Percentiles rank a stretch among this genome's conserved stretches.
These are phyloP conservation scores for Piloderma croceum DNA, from an alignment of 768 basidiomycete genomes.

Conservation along the genomic window DNA sequence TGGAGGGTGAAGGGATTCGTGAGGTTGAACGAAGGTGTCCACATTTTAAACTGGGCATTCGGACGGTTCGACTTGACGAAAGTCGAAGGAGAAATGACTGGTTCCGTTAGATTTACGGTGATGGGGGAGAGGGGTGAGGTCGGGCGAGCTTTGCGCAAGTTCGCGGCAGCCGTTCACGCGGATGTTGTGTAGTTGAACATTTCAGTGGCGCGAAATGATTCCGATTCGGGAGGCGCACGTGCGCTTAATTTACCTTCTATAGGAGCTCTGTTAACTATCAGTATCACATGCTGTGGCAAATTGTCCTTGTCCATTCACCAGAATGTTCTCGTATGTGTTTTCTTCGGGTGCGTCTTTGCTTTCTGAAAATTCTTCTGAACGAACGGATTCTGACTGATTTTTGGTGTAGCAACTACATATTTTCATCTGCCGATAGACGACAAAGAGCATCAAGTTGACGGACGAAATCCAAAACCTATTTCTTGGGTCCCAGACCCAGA, in stretches of 20 bases:
- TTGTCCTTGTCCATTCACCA: no score
- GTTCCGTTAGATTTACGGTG: slow-evolving; percentile 61
- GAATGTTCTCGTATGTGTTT: slow-evolving; percentile 29
- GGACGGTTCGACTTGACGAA: slow-evolving; percentile 69
- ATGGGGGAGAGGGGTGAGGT: slow-evolving; percentile 92
- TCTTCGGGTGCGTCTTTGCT: slow-evolving; percentile 20
- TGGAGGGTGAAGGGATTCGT: slow-evolving; percentile 90
- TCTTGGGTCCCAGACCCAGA: slow-evolving; percentile 42
- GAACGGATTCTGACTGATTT: not conserved
- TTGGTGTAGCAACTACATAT: slow-evolving; percentile 47
- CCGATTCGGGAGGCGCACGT: not conserved
- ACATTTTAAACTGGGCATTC: slow-evolving; percentile 92
- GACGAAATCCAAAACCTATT: slow-evolving; percentile 39
- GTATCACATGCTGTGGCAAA: slow-evolving; percentile 6
- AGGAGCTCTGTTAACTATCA: not conserved
- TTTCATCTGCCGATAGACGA: slow-evolving; percentile 63
- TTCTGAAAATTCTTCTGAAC: not conserved
- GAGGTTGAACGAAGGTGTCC: slow-evolving; percentile 35
- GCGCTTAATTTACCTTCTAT: not conserved
- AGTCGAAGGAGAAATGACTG: slow-evolving; percentile 20
- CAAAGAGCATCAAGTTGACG: slow-evolving; percentile 43
- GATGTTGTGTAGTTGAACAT: slow-evolving; percentile 21
- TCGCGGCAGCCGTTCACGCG: slow-evolving; percentile 45
- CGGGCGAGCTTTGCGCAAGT: slow-evolving; percentile 44
- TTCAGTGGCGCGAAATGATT: not conserved